Evolutionary conservation across 139 green algal species (phyloP).

Genomic region (Picochlorum costavermella): DNA sequence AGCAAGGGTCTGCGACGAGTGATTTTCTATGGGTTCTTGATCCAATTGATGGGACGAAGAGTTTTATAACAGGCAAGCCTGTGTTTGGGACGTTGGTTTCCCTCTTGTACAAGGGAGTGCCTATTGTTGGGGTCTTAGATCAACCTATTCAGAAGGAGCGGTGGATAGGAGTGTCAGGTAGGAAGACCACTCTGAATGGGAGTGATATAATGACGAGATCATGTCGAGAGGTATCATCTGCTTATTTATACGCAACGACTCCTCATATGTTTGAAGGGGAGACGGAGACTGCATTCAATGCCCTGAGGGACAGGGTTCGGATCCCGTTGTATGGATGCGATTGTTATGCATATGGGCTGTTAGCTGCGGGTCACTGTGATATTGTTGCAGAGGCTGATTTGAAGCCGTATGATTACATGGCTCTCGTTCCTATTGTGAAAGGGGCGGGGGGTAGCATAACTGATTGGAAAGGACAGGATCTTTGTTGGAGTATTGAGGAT

Average conservation of each 20-base stretch:
- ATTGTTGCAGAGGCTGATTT: conserved; percentile 91
- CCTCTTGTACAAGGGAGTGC: conserved; percentile 75
- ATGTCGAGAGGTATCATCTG: conserved; percentile 32
- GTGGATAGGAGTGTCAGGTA: conserved; percentile 81
- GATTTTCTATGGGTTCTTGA: conserved; percentile 91
- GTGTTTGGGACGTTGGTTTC: conserved; percentile 93
- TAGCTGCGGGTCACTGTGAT: conserved; percentile 77
- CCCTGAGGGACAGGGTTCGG: conserved; percentile 55
- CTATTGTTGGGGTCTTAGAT: conserved; percentile 92
- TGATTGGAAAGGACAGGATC: conserved; percentile 74
- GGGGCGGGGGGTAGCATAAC: conserved; percentile 88
- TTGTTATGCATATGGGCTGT: conserved; percentile 97
- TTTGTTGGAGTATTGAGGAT: conserved; percentile 32
- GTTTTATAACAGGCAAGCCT: conserved; percentile 98
- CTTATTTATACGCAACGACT: conserved; percentile 80
- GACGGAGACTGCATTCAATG: conserved; percentile 53
- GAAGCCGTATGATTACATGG: conserved; percentile 97
- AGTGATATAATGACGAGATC: conserved; percentile 35
- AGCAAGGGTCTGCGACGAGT: neutral
- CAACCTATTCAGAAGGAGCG: conserved; percentile 84
- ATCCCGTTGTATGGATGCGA: conserved; percentile 93
- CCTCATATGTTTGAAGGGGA: conserved; percentile 85
- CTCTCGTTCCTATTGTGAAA: conserved; percentile 88
- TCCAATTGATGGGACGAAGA: conserved; percentile 98
- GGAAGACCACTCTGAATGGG: conserved; percentile 80